Percentiles rank a stretch among this genome's conserved stretches.
Conservation (phyloP, 495 filamentous ascomycete species). For the Xylaria longipes region DNA sequence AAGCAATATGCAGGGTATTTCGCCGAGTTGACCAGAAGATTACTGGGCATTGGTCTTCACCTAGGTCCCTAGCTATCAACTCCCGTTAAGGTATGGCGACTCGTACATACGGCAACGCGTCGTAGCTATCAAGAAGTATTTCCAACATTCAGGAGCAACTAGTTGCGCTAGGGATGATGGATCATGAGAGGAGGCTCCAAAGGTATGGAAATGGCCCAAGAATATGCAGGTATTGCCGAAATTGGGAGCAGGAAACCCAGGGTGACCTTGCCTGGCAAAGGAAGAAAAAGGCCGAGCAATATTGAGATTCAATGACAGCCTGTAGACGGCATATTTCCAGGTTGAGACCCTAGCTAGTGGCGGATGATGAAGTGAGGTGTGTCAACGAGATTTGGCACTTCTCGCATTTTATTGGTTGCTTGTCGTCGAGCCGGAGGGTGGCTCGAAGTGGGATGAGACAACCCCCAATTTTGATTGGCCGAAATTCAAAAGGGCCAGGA, state of each 20-base stretch:
- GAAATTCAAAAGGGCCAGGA: constrained; percentile 39
- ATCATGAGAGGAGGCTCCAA: constrained; percentile 13
- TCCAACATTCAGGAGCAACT: constrained; percentile 31
- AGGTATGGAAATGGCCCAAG: constrained; percentile 25
- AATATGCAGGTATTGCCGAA: constrained; percentile 33
- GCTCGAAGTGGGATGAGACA: constrained; percentile 32
- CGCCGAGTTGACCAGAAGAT: not conserved
- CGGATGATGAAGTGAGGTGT: constrained; percentile 44
- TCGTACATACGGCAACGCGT: not conserved
- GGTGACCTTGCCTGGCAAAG: constrained; percentile 34
- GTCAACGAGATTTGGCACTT: constrained; percentile 33
- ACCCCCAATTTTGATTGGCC: constrained; percentile 38
- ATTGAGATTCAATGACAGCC: constrained; percentile 39
- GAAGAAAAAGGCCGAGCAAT: constrained; percentile 26
- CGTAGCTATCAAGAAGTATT: constrained; percentile 28
- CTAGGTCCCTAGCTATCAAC: not conserved
- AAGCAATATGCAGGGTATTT: constrained; percentile 7
- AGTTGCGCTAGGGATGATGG: constrained; percentile 30
- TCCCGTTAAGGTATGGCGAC: not conserved
- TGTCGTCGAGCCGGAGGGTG: constrained; percentile 29
- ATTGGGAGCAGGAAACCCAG: constrained; percentile 27
- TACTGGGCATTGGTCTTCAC: constrained; percentile 13
- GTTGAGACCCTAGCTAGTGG: constrained; percentile 41
- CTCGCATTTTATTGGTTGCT: constrained; percentile 32
- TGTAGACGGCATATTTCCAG: constrained; percentile 40